phyloP scores from a whole-genome alignment of 768 basidiomycete genomes.

The Plicaturopsis crispa region DNA sequence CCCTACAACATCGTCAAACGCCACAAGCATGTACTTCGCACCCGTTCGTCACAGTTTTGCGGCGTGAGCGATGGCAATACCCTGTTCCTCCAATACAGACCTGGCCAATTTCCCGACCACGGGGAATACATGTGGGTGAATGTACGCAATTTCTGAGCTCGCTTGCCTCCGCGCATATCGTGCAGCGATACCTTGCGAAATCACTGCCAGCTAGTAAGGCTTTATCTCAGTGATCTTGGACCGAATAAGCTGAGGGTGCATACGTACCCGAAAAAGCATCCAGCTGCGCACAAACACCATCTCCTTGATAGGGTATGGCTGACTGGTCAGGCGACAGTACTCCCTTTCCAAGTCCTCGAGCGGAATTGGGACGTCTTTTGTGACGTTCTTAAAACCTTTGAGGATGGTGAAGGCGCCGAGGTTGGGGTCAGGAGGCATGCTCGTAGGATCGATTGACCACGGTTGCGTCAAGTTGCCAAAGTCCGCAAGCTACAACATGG shows the following conservation, averaged over 20 bases:
- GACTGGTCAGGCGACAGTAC: constrained; percentile 61
- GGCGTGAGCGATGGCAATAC: constrained; percentile 12
- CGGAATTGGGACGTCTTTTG: constrained; percentile 49
- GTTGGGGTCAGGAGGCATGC: constrained; percentile 22
- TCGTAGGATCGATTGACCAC: constrained; percentile 52
- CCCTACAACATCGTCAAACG: too few relatives aligned
- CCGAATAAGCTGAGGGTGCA: not conserved
- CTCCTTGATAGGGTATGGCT: constrained; percentile 67
- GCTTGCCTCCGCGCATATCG: constrained; percentile 81
- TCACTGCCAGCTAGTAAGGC: constrained; percentile 56
- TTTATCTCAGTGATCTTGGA: constrained; percentile 4
- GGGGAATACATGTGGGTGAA: constrained; percentile 41
- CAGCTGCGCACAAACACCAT: constrained; percentile 81
- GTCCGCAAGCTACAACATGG: constrained; percentile 60
- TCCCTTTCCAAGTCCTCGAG: constrained; percentile 74
- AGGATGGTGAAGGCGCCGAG: constrained; percentile 21
- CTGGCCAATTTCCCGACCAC: constrained; percentile 59
- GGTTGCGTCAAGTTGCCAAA: constrained; percentile 85
- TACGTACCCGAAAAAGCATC: constrained; percentile 72
- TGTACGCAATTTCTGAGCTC: constrained; percentile 70
- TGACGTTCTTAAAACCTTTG: constrained; percentile 57
- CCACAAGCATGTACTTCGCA: too few relatives aligned
- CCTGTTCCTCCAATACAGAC: constrained; percentile 48
- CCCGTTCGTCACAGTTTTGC: constrained; percentile 15
- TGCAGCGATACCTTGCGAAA: constrained; percentile 87